Evolutionary conservation across 305 asterid species (phyloP).

Genomic region (Fraxinus angustifolia): DNA sequence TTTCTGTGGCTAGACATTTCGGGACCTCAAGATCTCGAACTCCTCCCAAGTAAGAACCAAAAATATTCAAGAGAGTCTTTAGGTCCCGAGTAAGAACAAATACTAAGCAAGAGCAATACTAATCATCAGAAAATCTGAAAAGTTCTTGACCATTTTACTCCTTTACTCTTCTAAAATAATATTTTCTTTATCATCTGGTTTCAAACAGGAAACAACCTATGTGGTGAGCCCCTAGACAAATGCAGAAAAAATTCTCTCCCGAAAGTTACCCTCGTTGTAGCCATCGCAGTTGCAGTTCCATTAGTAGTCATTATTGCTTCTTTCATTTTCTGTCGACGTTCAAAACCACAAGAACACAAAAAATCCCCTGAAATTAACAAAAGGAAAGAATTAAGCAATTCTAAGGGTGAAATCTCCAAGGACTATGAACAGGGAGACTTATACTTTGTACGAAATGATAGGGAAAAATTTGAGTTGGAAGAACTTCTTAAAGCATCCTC

Average conservation of each 20-base stretch:
- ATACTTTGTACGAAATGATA: slow-evolving; percentile 26
- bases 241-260: slow-evolving; percentile 27
- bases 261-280: slow-evolving; percentile 16
- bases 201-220: slow-evolving; percentile 32
- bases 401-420: not conserved
- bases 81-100: not conserved
- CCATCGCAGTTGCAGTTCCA: slow-evolving; percentile 3
- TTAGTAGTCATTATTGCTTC: slow-evolving; percentile 9
- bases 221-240: slow-evolving; percentile 33
- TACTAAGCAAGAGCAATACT: not conserved
- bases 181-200: not conserved
- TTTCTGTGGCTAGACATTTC: not conserved
- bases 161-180: not conserved
- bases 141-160: not conserved
- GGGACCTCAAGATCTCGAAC: not conserved
- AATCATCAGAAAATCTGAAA: not conserved
- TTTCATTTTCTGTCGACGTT: not conserved
- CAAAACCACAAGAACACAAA: slow-evolving; percentile 17
- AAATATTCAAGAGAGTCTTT: not conserved
- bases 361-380: slow-evolving; percentile 6
- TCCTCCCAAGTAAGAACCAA: not conserved
- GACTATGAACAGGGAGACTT: slow-evolving; percentile 18
- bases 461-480: slow-evolving; percentile 33
- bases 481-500: slow-evolving; percentile 42
- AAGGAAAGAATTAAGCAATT: not conserved